Evolutionary conservation across 1,284 basidiomycete species (phyloP), one percentile per base, ranked within the genome.

Genomic region (Wallemia mellicola): DNA sequence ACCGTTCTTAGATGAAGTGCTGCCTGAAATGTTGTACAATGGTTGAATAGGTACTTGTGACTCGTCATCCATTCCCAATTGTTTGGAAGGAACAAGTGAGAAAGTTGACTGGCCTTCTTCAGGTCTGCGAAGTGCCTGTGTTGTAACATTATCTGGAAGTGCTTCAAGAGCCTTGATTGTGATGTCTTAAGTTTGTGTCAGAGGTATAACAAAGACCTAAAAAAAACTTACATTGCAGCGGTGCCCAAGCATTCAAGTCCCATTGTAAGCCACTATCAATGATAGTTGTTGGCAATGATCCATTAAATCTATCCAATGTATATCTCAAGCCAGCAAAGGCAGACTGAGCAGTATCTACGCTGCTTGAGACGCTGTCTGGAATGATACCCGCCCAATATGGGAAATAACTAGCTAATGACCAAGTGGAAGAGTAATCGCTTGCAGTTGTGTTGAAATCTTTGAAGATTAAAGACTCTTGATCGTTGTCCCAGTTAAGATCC

Each of bases 371-470:
- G 63, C 83, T 81, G 19, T 75, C 66, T 0, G 88, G 88, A 58
- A 86, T 73, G 65, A 94, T 86, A 25, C 79, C 82, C 60, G 76
- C 81, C 89, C 89, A 92, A 58, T 83, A 73, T 0, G 89, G 86
- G 69, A 86, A 91, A 69, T 83, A 86, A 1, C 79, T 79, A 1
- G 83, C 85, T 0, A 73, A 74, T 17, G 77, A 78, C 71, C 80
- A 88, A 57, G 85, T 67, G 24, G 66, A 67, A 62, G 78, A 80
- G 60, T 81, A 78, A 9, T 75, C 67, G 61, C 80, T 79, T 2
- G 78, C 75, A 1, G 77, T 80, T 56, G 79, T 69, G 69, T 86
- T 85, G 70, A 80, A 89, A 69, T 88, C 86, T 68, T 91, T 91
- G 72, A 89, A 92, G 2, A 80, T 85, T 27, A 86, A 73, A n/a